Conservation (phyloP, 305 asterid species). For the Salvia sclarea region DNA sequence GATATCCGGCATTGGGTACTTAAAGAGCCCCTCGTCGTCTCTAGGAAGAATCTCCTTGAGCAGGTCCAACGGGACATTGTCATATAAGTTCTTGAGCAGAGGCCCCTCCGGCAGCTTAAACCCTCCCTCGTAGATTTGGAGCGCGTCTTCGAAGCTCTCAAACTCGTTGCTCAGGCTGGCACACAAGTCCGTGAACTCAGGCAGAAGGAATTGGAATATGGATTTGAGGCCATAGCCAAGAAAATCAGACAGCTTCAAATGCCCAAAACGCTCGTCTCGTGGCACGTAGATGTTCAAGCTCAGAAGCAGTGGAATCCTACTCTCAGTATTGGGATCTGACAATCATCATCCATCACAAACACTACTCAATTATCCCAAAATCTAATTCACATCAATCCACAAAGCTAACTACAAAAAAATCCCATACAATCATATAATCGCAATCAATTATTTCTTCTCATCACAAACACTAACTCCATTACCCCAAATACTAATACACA, state of each 20-base stretch:
- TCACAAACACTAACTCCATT: too few relatives aligned
- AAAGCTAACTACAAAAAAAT: too few relatives aligned
- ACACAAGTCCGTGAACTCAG: slow-evolving; percentile 57
- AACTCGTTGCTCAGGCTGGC: slow-evolving; percentile 73
- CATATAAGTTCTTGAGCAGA: slow-evolving; percentile 29
- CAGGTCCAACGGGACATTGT: slow-evolving; percentile 51
- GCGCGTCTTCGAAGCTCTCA: slow-evolving; percentile 64
- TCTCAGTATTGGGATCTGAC: slow-evolving; percentile 64
- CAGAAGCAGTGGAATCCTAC: slow-evolving; percentile 49
- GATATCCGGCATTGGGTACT: slow-evolving; percentile 57
- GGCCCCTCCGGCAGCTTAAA: slow-evolving; percentile 46
- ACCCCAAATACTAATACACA: too few relatives aligned
- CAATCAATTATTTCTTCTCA: too few relatives aligned
- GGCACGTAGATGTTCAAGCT: slow-evolving; percentile 70
- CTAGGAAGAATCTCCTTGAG: slow-evolving; percentile 51
- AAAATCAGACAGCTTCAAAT: slow-evolving; percentile 76
- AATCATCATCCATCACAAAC: neutral
- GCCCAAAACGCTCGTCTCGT: slow-evolving; percentile 67
- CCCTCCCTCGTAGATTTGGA: too few relatives aligned
- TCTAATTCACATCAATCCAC: neutral
- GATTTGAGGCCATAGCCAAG: slow-evolving; percentile 68
- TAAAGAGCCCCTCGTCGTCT: slow-evolving; percentile 50
- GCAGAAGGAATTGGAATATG: slow-evolving; percentile 58
- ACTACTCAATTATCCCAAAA: neutral
- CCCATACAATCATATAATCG: too few relatives aligned